Conservation (phyloP, 2,329 filamentous ascomycete species). For the Cryphonectria japonica region DNA sequence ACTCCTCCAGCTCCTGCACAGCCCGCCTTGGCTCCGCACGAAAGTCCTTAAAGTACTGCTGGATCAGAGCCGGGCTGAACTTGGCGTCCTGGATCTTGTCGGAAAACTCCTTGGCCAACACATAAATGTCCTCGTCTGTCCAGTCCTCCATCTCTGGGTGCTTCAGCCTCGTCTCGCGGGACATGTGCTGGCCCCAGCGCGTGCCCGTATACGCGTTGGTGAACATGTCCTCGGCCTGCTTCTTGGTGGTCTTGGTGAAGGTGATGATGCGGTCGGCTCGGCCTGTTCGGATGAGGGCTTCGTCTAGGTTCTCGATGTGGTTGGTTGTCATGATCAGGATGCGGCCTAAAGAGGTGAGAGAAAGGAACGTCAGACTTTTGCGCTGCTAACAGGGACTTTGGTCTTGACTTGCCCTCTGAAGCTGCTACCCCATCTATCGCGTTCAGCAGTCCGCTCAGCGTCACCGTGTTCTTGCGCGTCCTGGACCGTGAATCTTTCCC, state of each 20-base stretch:
- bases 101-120: slow-evolving; percentile 19
- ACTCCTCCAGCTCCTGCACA: slow-evolving; percentile 18
- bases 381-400: neutral
- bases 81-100: slow-evolving; percentile 12
- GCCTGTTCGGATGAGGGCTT: slow-evolving; percentile 26
- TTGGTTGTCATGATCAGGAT: slow-evolving; percentile 29
- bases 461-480: slow-evolving; percentile 14
- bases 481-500: neutral
- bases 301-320: slow-evolving; percentile 26
- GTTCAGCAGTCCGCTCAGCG: slow-evolving; percentile 26
- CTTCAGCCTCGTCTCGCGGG: slow-evolving; percentile 9
- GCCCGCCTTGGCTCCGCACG: slow-evolving; percentile 23
- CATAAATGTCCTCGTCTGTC: slow-evolving; percentile 19
- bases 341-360: slow-evolving; percentile 7
- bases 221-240: slow-evolving; percentile 26
- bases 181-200: slow-evolving; percentile 21
- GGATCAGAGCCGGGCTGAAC: slow-evolving; percentile 27
- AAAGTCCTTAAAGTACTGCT: slow-evolving; percentile 30
- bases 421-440: slow-evolving; percentile 26
- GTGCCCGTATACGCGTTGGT: slow-evolving; percentile 22
- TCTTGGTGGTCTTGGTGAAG: slow-evolving; percentile 23
- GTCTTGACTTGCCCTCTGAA: slow-evolving; percentile 22
- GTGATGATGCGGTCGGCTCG: slow-evolving; percentile 25
- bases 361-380: neutral
- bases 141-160: slow-evolving; percentile 26